Percentiles rank a stretch among this genome's conserved stretches.
phyloP scores from a whole-genome alignment of 2,329 filamentous ascomycete genomes.

The Ciborinia camelliae region DNA sequence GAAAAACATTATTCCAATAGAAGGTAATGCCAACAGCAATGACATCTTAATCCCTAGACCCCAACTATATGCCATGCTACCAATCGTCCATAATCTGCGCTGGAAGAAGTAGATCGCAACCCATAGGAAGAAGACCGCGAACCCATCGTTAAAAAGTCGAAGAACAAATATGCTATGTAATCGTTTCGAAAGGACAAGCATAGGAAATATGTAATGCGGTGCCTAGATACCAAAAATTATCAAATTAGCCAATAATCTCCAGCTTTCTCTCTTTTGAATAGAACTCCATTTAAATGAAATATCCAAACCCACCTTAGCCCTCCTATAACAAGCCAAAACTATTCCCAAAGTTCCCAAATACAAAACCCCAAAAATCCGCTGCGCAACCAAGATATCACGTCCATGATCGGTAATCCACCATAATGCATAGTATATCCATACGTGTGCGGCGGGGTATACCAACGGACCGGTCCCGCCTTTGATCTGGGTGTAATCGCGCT shows the following conservation, averaged over 20 bases:
- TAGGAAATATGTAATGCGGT: slow-evolving; percentile 81
- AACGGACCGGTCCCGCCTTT: slow-evolving; percentile 86
- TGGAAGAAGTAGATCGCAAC: slow-evolving; percentile 76
- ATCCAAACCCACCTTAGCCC: slow-evolving; percentile 56
- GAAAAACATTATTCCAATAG: slow-evolving; percentile 72
- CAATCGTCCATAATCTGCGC: slow-evolving; percentile 68
- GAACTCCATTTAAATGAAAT: not conserved
- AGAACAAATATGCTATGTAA: slow-evolving; percentile 92
- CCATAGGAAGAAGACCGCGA: slow-evolving; percentile 82
- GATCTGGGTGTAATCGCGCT: slow-evolving; percentile 84
- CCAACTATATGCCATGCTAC: slow-evolving; percentile 67
- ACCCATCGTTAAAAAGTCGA: slow-evolving; percentile 92
- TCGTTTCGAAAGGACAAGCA: slow-evolving; percentile 85
- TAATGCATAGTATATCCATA: slow-evolving; percentile 82
- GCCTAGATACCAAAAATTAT: slow-evolving; percentile 46
- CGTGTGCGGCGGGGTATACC: slow-evolving; percentile 91
- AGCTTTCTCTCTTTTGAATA: not conserved
- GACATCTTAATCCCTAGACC: slow-evolving; percentile 97
- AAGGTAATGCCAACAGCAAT: slow-evolving; percentile 76
- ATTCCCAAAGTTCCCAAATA: slow-evolving; percentile 74
- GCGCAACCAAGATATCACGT: slow-evolving; percentile 72
- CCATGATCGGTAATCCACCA: slow-evolving; percentile 77
- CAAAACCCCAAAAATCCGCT: slow-evolving; percentile 74
- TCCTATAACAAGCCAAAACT: slow-evolving; percentile 79
- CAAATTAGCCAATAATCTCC: slow-evolving; percentile 14